Percentiles rank a stretch among this genome's conserved stretches.
Conservation (phyloP, 768 basidiomycete genomes). For the Ramaria sp. region DNA sequence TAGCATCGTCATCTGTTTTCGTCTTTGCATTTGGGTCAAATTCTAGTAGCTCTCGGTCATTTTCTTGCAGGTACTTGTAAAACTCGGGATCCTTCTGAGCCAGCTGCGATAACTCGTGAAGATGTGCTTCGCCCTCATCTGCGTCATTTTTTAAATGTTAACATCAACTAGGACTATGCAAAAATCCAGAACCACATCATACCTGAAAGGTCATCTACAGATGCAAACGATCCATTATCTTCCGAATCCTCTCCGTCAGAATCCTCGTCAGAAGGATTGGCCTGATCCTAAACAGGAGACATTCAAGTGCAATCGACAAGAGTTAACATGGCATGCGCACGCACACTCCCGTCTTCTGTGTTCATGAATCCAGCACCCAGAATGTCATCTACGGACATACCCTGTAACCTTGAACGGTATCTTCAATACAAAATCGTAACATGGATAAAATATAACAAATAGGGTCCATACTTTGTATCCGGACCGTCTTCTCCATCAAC, state of each 20-base stretch:
- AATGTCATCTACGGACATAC: constrained; percentile 70
- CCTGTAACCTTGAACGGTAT: constrained; percentile 27
- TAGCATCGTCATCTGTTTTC: constrained; percentile 30
- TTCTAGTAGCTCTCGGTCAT: constrained; percentile 83
- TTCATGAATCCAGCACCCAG: constrained; percentile 67
- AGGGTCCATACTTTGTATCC: constrained; percentile 10
- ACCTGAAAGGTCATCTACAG: constrained; percentile 72
- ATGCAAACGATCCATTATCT: constrained; percentile 54
- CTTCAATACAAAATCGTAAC: background rate
- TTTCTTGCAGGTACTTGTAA: constrained; percentile 94
- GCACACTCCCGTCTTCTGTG: constrained; percentile 34
- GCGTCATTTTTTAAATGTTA: constrained; percentile 1
- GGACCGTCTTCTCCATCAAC: constrained; percentile 13
- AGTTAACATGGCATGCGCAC: constrained; percentile 19
- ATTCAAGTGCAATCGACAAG: background rate
- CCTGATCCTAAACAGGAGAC: constrained; percentile 18
- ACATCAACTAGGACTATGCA: background rate
- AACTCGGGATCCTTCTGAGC: constrained; percentile 98
- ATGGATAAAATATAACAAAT: background rate
- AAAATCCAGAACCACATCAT: constrained; percentile 7
- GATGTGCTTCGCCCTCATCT: constrained; percentile 69
- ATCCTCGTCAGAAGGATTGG: constrained; percentile 19
- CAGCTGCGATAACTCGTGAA: constrained; percentile 74
- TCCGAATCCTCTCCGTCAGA: constrained; percentile 30
- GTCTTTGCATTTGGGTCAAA: constrained; percentile 44